These are phyloP conservation scores for Nothopassalora personata DNA, from an alignment of 2,329 filamentous ascomycete genomes.

Conservation along the genomic window DNA sequence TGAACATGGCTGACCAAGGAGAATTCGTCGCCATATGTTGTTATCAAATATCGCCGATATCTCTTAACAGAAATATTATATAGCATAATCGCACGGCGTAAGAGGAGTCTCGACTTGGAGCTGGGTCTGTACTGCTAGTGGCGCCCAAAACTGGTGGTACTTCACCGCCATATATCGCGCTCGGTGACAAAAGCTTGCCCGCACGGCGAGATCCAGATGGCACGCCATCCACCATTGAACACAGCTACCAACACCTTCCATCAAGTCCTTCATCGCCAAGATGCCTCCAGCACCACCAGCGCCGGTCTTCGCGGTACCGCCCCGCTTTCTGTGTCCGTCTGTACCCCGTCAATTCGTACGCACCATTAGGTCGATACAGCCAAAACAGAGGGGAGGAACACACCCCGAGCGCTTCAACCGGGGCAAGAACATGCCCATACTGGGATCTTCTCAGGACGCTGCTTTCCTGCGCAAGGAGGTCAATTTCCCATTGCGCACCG, in stretches of 20 bases:
- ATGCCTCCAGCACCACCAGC: slow-evolving; percentile 27
- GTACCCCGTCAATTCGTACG: slow-evolving; percentile 29
- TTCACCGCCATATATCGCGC: neutral
- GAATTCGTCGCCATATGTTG: neutral
- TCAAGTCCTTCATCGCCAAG: neutral
- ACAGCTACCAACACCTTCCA: neutral
- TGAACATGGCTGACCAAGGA: neutral
- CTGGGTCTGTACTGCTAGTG: no score
- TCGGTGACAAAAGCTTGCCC: neutral
- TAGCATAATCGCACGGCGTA: neutral
- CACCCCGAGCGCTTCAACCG: slow-evolving; percentile 50
- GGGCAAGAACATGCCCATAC: slow-evolving; percentile 47
- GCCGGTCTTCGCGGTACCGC: slow-evolving; percentile 26
- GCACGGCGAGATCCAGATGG: neutral
- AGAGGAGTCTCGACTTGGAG: neutral
- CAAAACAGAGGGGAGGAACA: slow-evolving; percentile 35
- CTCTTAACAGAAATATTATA: neutral
- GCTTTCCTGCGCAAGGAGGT: slow-evolving; percentile 55
- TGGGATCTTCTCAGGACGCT: slow-evolving; percentile 53
- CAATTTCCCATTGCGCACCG: slow-evolving; percentile 64
- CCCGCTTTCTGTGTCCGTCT: slow-evolving; percentile 31
- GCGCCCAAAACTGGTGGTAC: no score
- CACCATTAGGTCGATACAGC: slow-evolving; percentile 52
- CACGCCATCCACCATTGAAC: neutral
- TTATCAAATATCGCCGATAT: neutral